Evolutionary conservation across 2,329 filamentous ascomycete species (phyloP), one percentile per base, ranked within the genome.

Genomic region (Hypomyces rosellus): DNA sequence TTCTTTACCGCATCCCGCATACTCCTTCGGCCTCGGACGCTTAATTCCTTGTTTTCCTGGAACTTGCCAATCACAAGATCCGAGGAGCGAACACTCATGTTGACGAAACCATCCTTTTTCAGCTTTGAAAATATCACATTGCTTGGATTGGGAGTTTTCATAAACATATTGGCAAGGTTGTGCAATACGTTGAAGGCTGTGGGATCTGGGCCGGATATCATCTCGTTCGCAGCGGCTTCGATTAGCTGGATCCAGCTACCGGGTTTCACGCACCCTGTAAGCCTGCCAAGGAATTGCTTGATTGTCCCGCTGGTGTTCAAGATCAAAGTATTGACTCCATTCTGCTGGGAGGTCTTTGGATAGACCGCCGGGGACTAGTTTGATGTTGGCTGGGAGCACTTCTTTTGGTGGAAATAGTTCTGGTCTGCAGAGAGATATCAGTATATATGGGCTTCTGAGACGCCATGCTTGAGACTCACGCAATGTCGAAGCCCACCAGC

Each of bases 241-340:
- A 55, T 51, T 6, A 55, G 30, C 33, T 55, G 51, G 14, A 55
- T 51, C 54, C 54, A 55, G 11, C 54, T 51, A 7, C 54, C 54
- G 1, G 54, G 54, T 18, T 54, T 54, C 4, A 55, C 54, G 9
- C 51, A 52, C 12, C 20, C 15, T n/a, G 49, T 46, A 13, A 55
- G 18, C 22, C 41, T 37, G 4, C 34, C 42, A 1, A 55, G 18
- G n/a, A 44, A 40, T 2, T 46, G 16, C 18, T 45, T 13, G n/a
- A 51, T 20, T 5, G 43, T 15, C 9, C 47, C 16, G 15, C 9
- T 55, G 54, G 36, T 55, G 54, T 14, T 54, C 54, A 4, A 55
- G 48, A 46, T 55, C 51, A 30, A 55, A 55, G 20, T 36, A 22
- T 16, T 18, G 11, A 3, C 34, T 43, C 54, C 51, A 54, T 4